A percentile compares a stretch with the other conserved stretches of the same genome.
These are phyloP conservation scores for Endoconidiophora laricicola DNA, from an alignment of 2,329 filamentous ascomycete genomes.

Conservation along the genomic window DNA sequence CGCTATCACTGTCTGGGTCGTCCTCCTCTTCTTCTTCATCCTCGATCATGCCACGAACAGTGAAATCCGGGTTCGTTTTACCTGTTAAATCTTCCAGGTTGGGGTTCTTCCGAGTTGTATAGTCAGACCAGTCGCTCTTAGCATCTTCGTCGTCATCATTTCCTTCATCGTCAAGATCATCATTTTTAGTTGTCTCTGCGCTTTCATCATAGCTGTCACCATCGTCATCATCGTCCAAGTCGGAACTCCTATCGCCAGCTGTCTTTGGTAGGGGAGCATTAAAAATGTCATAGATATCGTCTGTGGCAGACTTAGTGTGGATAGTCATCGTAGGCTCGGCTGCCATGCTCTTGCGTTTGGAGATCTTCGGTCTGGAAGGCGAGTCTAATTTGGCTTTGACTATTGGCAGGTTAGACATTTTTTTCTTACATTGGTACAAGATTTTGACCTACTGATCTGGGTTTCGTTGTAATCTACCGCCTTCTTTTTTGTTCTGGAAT, in stretches of 20 bases:
- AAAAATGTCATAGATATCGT: conserved; percentile 96
- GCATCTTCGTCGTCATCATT: conserved; percentile 36
- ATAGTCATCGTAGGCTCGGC: conserved; percentile 93
- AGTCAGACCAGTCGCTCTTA: conserved; percentile 75
- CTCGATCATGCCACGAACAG: conserved; percentile 18
- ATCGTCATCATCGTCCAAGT: conserved; percentile 4
- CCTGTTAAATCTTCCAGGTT: conserved; percentile 25
- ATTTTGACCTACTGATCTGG: conserved; percentile 57
- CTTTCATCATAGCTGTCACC: conserved; percentile 15
- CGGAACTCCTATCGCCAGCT: conserved; percentile 15
- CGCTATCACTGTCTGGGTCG: conserved; percentile 17
- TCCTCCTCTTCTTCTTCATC: conserved; percentile 21
- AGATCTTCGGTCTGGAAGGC: conserved; percentile 68
- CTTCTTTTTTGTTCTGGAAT: conserved; percentile 51
- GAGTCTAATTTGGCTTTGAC: conserved; percentile 91
- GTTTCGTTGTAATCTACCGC: conserved; percentile 77
- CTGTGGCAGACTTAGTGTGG: conserved; percentile 84
- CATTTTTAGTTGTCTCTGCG: conserved; percentile 21
- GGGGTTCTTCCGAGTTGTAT: conserved; percentile 45
- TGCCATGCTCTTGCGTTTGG: conserved; percentile 43
- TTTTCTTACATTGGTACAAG: neutral
- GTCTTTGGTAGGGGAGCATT: conserved; percentile 53
- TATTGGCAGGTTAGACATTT: conserved; percentile 20
- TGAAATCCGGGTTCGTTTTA: conserved; percentile 30
- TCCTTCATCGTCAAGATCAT: conserved; percentile 27